These are phyloP conservation scores for Cymodocea nodosa DNA, from an alignment of 116 monocot species.

Conservation along the genomic window DNA sequence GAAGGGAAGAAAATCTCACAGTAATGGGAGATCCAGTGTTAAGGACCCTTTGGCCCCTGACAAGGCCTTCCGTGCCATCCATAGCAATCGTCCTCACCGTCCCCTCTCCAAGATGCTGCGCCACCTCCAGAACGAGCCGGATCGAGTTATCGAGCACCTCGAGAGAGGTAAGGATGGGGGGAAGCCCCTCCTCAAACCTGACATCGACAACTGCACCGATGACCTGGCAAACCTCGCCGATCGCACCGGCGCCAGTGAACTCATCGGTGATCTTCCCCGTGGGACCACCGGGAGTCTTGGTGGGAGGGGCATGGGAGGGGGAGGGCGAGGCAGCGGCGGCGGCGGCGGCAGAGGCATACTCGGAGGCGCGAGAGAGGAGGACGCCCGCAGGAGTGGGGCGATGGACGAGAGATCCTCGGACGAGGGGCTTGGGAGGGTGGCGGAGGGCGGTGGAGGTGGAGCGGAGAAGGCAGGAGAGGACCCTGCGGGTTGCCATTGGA, in stretches of 20 bases:
- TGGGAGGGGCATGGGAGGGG: constrained; percentile 3
- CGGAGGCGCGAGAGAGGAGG: constrained; percentile 39
- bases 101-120: constrained; percentile 64
- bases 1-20: constrained; percentile 10
- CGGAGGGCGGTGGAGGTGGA: constrained; percentile 27
- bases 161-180: constrained; percentile 82
- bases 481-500: constrained; percentile 51
- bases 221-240: constrained; percentile 78
- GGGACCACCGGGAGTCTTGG: constrained; percentile 2
- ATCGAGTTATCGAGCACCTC: constrained; percentile 66
- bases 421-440: constrained; percentile 2
- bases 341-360: constrained; percentile 35
- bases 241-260: constrained; percentile 63
- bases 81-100: constrained; percentile 66
- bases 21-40: constrained; percentile 73
- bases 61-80: constrained; percentile 51
- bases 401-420: constrained; percentile 8
- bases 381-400: constrained; percentile 31
- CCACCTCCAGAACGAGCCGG: constrained; percentile 58
- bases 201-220: constrained; percentile 88
- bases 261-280: constrained; percentile 76
- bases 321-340: constrained; percentile 20
- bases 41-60: constrained; percentile 53
- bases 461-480: constrained; percentile 34
- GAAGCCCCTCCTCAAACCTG: constrained; percentile 58